Base-by-base conservation (phyloP, 179 eudicot species). In the Beta corolliflora region DNA sequence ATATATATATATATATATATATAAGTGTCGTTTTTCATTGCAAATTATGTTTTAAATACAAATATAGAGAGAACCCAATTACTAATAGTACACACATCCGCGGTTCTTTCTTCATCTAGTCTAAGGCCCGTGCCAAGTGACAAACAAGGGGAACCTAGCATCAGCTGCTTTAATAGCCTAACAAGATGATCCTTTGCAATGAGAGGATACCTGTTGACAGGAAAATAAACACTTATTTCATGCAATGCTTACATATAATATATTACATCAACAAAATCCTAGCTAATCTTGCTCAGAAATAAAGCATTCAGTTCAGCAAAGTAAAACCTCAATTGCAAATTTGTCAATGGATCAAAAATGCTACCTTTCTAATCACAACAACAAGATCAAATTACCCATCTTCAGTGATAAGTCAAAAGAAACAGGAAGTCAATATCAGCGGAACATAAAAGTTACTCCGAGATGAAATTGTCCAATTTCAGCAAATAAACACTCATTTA, bases 131-230 rank as follows among this genome's bases (percentile, higher is more conserved):
- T 45, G 68, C 87, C 85, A 77, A 71, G 81, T 64, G 89, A 82
- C 23, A 85, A 86, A 78, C 78, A 76, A 67, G 88, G 76, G 25
- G 87, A 77, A 81, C 85, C 82, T 73, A 89, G 79, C 80, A 95
- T 80, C 71, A 95, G 88, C 83, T 91, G 94, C 88, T 93, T 95
- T 87, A 95, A 87, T 87, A 93, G 98, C 92, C 87, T 93, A 82
- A 93, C 95, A 89, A 95, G 89, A 85, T 95, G 99, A 88, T 93
- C 98, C 82, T 85, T 95, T 79, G 86, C 88, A 45, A 93, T 81
- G 83, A 91, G 95, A 77, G 99, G 89, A 88, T 90, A 91, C 92
- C 99, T 95, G 86, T 77, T 80, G 79, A 66, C 48, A 80, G 5
- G 75, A 19, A 50, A 10, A 21, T 4, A 46, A 21, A 71, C 16